A percentile compares a stretch with the other conserved stretches of the same genome.
These are phyloP conservation scores for Chrysosporium keratinophilum DNA, from an alignment of 2,329 filamentous ascomycete genomes.

Conservation along the genomic window DNA sequence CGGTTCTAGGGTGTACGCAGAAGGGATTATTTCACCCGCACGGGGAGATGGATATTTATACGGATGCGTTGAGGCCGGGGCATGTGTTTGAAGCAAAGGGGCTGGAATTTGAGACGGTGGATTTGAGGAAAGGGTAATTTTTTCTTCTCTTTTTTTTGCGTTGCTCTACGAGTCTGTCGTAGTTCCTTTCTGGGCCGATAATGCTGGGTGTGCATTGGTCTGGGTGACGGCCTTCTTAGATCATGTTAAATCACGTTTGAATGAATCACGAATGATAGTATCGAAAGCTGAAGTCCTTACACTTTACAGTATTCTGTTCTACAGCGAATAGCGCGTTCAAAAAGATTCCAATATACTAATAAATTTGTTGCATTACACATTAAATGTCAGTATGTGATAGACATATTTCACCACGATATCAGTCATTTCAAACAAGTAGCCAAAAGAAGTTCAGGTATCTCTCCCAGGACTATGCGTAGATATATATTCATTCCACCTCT, in stretches of 20 bases:
- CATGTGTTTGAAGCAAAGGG: slow-evolving; percentile 60
- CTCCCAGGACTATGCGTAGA: not conserved
- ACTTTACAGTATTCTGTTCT: not conserved
- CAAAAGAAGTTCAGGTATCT: too few species aligned
- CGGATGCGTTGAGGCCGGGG: slow-evolving; percentile 58
- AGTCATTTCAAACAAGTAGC: too few species aligned
- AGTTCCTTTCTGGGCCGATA: too few species aligned
- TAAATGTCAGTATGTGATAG: not conserved
- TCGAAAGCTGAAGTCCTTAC: not conserved
- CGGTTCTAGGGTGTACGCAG: slow-evolving; percentile 70
- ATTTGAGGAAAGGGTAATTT: slow-evolving; percentile 38
- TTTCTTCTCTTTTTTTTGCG: not conserved
- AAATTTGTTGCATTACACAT: not conserved
- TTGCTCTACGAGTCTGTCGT: too few species aligned
- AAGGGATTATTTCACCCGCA: slow-evolving; percentile 77
- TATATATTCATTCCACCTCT: not conserved
- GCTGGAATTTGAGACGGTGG: slow-evolving; percentile 57
- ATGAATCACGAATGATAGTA: not conserved
- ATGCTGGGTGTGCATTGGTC: too few species aligned
- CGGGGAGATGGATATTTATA: slow-evolving; percentile 61
- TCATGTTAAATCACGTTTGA: not conserved
- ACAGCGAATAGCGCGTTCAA: not conserved
- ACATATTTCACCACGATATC: too few species aligned
- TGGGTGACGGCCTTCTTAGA: too few species aligned
- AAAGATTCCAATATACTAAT: not conserved